These are phyloP conservation scores for Gossypium sturtianum DNA, from an alignment of 345 rosid species.

Conservation along the genomic window DNA sequence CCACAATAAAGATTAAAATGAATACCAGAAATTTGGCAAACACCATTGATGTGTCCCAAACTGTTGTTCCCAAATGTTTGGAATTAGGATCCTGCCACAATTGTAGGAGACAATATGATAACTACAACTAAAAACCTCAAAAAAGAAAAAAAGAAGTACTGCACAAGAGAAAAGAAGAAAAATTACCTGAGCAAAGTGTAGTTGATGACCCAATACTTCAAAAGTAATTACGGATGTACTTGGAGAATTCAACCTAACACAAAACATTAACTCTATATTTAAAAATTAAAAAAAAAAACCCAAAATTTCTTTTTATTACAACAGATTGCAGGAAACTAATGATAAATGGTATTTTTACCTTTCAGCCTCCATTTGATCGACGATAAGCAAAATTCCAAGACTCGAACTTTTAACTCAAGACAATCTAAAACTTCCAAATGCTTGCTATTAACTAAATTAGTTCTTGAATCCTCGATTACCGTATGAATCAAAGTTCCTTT, in stretches of 20 bases:
- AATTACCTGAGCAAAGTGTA: constrained; percentile 76
- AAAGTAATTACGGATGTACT: constrained; percentile 53
- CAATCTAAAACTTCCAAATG: background rate
- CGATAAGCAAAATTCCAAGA: background rate
- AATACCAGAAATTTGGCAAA: constrained; percentile 79
- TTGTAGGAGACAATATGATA: background rate
- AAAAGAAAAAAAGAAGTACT: background rate
- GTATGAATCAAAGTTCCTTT: background rate
- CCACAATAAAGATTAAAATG: background rate
- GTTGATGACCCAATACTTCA: constrained; percentile 69
- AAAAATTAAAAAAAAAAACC: background rate
- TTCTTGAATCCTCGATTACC: background rate
- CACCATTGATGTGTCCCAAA: constrained; percentile 97
- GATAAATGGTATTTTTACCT: background rate
- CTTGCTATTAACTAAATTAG: background rate
- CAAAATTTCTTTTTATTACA: background rate
- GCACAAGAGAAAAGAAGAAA: constrained; percentile 2
- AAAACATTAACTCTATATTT: background rate
- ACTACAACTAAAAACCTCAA: background rate
- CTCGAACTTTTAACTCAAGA: background rate
- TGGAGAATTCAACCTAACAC: constrained; percentile 72
- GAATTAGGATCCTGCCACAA: constrained; percentile 87
- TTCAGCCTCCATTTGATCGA: constrained; percentile 14
- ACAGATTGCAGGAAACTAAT: background rate
- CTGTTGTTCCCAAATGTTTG: constrained; percentile 89